Evolutionary conservation across 768 basidiomycete genomes (phyloP), one percentile per base, ranked within the genome.

Genomic region (Leccinum incarnatum): DNA sequence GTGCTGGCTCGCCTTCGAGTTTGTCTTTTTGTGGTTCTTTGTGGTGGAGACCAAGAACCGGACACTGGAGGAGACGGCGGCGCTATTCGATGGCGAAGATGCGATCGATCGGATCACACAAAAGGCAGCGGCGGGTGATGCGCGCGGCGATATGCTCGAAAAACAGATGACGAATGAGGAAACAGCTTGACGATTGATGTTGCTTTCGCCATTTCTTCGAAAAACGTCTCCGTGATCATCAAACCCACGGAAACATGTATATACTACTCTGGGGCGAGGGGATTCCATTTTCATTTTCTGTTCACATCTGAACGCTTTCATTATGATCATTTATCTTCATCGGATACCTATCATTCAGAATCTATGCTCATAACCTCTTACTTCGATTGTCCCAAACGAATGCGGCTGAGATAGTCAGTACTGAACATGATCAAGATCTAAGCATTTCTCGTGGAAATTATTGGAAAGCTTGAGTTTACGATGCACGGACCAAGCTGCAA

Each of bases 1-100:
- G 47, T 63, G 56, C 37, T 68, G 66, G 66, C 58, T 65, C 45
- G 56, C 49, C 10, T 60, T 7, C 29, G 59, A 62, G 29, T 53
- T 67, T 27, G 54, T 58, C 46, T 61, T 51, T 30, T 46, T 59
- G 37, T 61, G 54, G 66, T 55, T 57, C 23, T 58, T 51, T 21
- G 19, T 69, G n/a, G 53, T 63, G 51, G 67, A 67, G 54, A 66
- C 67, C 5, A 69, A 63, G 62, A 15, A 69, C 49, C 56, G 82
- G 42, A 89, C 88, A 2, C 76, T 89, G 32, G 89, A 91, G 69
- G 89, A 91, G 69, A 90, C 88, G 0, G 83, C 88, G 0, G 82
- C 81, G 5, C 72, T 90, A 9, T 91, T 90, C 55, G 89, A 90
- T 58, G 85, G 88, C 15, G 81, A 84, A n/a, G 66, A 65, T 32